Percentiles rank a stretch among this genome's conserved stretches.
Evolutionary conservation across 345 rosid genomes (phyloP).

Genomic region (Microthlaspi erraticum): DNA sequence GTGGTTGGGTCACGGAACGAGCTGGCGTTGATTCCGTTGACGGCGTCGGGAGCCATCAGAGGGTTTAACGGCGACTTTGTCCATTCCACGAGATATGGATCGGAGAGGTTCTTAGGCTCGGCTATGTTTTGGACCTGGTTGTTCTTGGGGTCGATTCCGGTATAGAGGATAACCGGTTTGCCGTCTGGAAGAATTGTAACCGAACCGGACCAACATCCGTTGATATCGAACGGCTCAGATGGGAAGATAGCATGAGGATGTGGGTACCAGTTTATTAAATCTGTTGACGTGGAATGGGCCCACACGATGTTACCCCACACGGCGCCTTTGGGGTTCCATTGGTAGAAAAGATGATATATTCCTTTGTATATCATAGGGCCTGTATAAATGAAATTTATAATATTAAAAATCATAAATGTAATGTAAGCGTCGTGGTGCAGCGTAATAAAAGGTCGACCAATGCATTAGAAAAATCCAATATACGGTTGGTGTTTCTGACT

Average conservation of each 20-base stretch:
- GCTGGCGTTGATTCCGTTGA: slow-evolving; percentile 53
- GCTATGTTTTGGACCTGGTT: slow-evolving; percentile 69
- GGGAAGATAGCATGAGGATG: slow-evolving; percentile 63
- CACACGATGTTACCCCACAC: slow-evolving; percentile 79
- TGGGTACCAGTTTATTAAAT: slow-evolving; percentile 71
- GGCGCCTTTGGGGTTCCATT: slow-evolving; percentile 72
- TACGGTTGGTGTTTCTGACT: slow-evolving; percentile 33
- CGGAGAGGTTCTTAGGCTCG: slow-evolving; percentile 59
- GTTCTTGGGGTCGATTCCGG: slow-evolving; percentile 55
- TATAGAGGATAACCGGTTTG: slow-evolving; percentile 68
- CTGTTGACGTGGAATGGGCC: slow-evolving; percentile 84
- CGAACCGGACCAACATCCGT: slow-evolving; percentile 84
- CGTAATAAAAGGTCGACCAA: slow-evolving; percentile 30
- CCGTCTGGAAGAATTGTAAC: slow-evolving; percentile 57
- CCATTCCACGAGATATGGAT: slow-evolving; percentile 74
- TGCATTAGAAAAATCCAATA: slow-evolving; percentile 28
- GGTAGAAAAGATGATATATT: slow-evolving; percentile 75
- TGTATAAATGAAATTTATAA: slow-evolving; percentile 29
- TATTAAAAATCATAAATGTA: not conserved
- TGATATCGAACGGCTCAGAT: slow-evolving; percentile 57
- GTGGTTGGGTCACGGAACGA: slow-evolving; percentile 89
- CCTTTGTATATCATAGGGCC: slow-evolving; percentile 79
- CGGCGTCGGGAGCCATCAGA: slow-evolving; percentile 50
- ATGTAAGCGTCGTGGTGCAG: slow-evolving; percentile 31
- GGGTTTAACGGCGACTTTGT: slow-evolving; percentile 64